Conservation (phyloP, 2,329 filamentous ascomycete genomes). For the Leptographium wingfieldii region DNA sequence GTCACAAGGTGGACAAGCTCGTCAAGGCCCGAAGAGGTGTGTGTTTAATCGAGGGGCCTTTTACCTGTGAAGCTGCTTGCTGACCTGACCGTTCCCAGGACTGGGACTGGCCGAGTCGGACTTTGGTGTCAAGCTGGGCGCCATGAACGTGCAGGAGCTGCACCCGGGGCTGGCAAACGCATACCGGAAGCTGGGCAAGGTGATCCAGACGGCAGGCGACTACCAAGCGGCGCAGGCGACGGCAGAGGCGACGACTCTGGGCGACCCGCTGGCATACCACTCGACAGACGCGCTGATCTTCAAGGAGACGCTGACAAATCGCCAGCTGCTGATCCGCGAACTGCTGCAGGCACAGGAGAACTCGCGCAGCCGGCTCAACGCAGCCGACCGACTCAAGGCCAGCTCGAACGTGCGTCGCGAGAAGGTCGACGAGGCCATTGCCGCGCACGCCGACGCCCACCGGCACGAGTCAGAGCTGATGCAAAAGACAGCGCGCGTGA, state of each 20-base stretch:
- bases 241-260: conserved; percentile 86
- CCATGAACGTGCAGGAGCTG: conserved; percentile 80
- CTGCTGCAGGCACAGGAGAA: conserved; percentile 81
- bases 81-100: conserved; percentile 35
- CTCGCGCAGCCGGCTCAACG: conserved; percentile 69
- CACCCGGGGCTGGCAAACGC: conserved; percentile 80
- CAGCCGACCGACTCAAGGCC: conserved; percentile 78
- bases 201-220: conserved; percentile 86
- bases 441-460: conserved; percentile 74
- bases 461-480: conserved; percentile 69
- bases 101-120: conserved; percentile 87
- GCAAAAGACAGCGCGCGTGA: conserved; percentile 80
- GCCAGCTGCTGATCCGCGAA: conserved; percentile 90
- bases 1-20: conserved; percentile 88
- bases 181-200: conserved; percentile 88
- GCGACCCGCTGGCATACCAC: conserved; percentile 88
- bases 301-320: conserved; percentile 94
- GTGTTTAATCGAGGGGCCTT: conserved; percentile 13
- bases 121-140: conserved; percentile 78
- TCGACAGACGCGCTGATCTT: conserved; percentile 94
- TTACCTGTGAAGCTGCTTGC: not conserved
- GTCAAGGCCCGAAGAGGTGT: conserved; percentile 91
- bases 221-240: conserved; percentile 95
- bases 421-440: conserved; percentile 97
- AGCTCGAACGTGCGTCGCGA: conserved; percentile 79